phyloP scores from a whole-genome alignment of 2,329 filamentous ascomycete species.

The Fusarium sp. region DNA sequence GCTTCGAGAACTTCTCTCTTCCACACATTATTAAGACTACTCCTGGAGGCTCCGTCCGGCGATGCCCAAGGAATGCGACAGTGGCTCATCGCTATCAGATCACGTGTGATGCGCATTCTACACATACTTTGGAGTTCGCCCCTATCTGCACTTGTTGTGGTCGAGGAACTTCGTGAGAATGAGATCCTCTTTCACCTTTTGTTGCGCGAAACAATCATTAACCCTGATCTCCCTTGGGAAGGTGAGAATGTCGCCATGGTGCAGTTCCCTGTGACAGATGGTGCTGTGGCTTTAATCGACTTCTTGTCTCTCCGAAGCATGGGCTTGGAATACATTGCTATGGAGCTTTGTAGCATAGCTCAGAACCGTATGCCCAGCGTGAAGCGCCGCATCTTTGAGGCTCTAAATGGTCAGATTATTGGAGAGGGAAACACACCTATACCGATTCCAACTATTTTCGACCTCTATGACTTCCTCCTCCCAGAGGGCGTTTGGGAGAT shows the following conservation, averaged over 20 bases:
- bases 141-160: slow-evolving; percentile 77
- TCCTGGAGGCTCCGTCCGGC: slow-evolving; percentile 73
- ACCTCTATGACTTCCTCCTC: slow-evolving; percentile 88
- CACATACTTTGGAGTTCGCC: slow-evolving; percentile 85
- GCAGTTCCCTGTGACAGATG: slow-evolving; percentile 74
- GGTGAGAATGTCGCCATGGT: slow-evolving; percentile 66
- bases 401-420: slow-evolving; percentile 80
- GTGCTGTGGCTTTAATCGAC: slow-evolving; percentile 75
- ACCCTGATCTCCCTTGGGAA: slow-evolving; percentile 78
- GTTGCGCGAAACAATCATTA: slow-evolving; percentile 74
- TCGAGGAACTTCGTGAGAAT: slow-evolving; percentile 81
- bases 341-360: slow-evolving; percentile 82
- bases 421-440: slow-evolving; percentile 72
- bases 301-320: slow-evolving; percentile 82
- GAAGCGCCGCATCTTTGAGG: slow-evolving; percentile 73
- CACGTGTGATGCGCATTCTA: slow-evolving; percentile 76
- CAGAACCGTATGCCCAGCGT: slow-evolving; percentile 75
- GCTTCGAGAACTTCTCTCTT: slow-evolving; percentile 79
- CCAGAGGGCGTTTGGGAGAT: slow-evolving; percentile 60
- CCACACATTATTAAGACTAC: slow-evolving; percentile 79
- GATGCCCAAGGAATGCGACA: slow-evolving; percentile 68
- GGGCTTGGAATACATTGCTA: slow-evolving; percentile 83
- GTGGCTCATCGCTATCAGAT: slow-evolving; percentile 76
- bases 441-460: slow-evolving; percentile 81
- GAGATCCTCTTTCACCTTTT: slow-evolving; percentile 84